These are phyloP conservation scores for Syzygium aqueum DNA, from an alignment of 345 rosid genomes.

Conservation along the genomic window DNA sequence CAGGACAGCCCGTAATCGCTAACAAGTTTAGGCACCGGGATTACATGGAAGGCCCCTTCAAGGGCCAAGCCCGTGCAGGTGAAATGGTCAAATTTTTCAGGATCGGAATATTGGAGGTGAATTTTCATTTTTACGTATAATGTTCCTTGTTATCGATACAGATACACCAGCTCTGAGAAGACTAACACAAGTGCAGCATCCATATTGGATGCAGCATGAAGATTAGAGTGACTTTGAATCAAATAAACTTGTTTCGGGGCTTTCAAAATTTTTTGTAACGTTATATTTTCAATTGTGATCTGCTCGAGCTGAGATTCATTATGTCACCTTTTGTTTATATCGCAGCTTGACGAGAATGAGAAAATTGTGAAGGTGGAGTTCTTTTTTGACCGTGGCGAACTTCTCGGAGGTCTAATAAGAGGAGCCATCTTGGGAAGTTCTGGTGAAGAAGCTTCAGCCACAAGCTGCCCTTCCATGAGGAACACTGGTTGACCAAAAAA, in stretches of 20 bases:
- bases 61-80: conserved; percentile 42
- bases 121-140: neutral
- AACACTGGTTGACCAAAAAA: conserved; percentile 12
- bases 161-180: neutral
- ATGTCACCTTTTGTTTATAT: neutral
- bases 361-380: conserved; percentile 48
- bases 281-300: neutral
- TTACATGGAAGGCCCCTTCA: conserved; percentile 60
- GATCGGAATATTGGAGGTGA: conserved; percentile 24
- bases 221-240: neutral
- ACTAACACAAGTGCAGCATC: neutral
- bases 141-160: neutral
- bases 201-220: neutral
- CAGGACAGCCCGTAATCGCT: conserved; percentile 41
- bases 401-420: conserved; percentile 49
- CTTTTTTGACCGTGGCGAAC: conserved; percentile 34
- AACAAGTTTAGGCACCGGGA: conserved; percentile 76
- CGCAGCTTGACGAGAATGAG: conserved; percentile 35
- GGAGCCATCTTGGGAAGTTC: conserved; percentile 6
- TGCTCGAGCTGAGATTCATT: neutral
- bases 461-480: conserved; percentile 37
- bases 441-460: conserved; percentile 3
- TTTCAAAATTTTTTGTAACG: neutral
- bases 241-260: neutral
- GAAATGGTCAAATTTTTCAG: conserved; percentile 33